Base-by-base conservation (phyloP, 306 rosid species). In the Cotoneaster glaucophyllus region DNA sequence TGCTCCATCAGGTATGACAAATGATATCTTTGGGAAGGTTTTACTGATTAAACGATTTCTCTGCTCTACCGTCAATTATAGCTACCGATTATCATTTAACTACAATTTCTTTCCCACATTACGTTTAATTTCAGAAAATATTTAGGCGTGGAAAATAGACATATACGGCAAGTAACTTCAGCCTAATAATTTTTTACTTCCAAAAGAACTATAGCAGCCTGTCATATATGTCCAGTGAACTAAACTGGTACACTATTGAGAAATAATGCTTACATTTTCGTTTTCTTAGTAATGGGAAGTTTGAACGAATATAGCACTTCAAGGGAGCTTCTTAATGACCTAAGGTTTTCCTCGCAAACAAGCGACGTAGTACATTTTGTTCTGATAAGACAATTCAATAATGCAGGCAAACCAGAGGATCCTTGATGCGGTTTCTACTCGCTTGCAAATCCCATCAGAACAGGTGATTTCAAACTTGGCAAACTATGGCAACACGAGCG, bases 351-450 rank as follows among this genome's bases (percentile, higher is more conserved):
- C 11, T 15, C 7, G 32, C 22, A n/a, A 32, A 25, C 56, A 37
- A 32, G 32, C 53, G 50, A 19, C 45, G 17, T n/a, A 31, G 48
- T 52, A 71, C 31, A 4, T 53, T 6, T n/a, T 73, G 34, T 58
- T 58, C 39, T 58, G 50, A 72, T 57, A 37, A 39, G 8, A n/a
- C 37, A 32, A 39, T 8, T 39, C 43, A 24, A 24, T 15, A 66
- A 32, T 78, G 83, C 97, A 94, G 98, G 98, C 98, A 76, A 94
- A 94, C 82, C 98, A 86, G 82, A 90, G 98, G 85, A 94, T 94
- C 64, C 82, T 94, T 8, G 98, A 94, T 63, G 93, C 95, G 15
- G 97, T 92, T 62, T 91, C 98, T 6, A 79, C 89, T 21, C 89
- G 98, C 43, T 81, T 94, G 76, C 88, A 90, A 71, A 58, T 94